Evolutionary conservation across 2,329 filamentous ascomycete genomes (phyloP), one percentile per base, ranked within the genome.

Genomic region (Helotiales sp.): DNA sequence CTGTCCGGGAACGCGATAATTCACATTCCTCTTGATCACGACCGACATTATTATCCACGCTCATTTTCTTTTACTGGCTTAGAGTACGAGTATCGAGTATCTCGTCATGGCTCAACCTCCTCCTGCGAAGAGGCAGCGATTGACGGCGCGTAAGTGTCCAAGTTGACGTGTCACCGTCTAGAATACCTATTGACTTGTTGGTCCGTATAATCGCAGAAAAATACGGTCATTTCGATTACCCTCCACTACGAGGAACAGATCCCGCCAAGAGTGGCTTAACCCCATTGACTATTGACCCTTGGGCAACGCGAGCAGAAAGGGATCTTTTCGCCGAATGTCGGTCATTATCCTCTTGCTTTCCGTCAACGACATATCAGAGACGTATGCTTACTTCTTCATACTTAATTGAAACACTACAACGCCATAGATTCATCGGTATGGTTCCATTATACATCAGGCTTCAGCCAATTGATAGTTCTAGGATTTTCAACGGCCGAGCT

Each of bases 31-130:
- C 8, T 24, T 42, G 17, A 42, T 22, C 9, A 3, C 38, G 15
- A 22, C 8, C 7, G n/a, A n/a, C n/a, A n/a, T n/a, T n/a, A n/a
- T n/a, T n/a, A n/a, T n/a, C n/a, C n/a, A n/a, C n/a, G n/a, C n/a
- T n/a, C n/a, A n/a, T n/a, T n/a, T n/a, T n/a, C n/a, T n/a, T n/a
- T n/a, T n/a, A n/a, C n/a, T n/a, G n/a, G n/a, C n/a, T n/a, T n/a
- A n/a, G n/a, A n/a, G n/a, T n/a, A n/a, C n/a, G n/a, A n/a, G n/a
- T n/a, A n/a, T n/a, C n/a, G n/a, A n/a, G n/a, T n/a, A n/a, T 5
- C n/a, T 72, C 38, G 15, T 6, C 29, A 54, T 54, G 42, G 29
- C 56, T 27, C 25, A 40, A 30, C 36, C 30, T 30, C 19, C 19
- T 22, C 19, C 17, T n/a, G 24, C 24, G 12, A 51, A 38, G 22